These are phyloP conservation scores for Aulographum hederae DNA, from an alignment of 2,329 filamentous ascomycete genomes.

Conservation along the genomic window DNA sequence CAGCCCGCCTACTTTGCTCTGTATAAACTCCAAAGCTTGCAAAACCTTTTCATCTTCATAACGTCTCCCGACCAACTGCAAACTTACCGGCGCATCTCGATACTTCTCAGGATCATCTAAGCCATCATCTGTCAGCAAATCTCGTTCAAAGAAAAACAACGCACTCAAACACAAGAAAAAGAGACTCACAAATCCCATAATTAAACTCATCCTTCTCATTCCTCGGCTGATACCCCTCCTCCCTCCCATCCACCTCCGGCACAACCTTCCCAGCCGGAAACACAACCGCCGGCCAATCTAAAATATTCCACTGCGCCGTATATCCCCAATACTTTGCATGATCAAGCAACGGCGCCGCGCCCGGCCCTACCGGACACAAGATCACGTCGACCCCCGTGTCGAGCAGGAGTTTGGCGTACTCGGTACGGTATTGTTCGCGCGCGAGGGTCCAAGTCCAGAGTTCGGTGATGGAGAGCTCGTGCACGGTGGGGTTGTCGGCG, in stretches of 20 bases:
- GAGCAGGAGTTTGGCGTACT: conserved; percentile 28
- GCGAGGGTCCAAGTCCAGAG: conserved; percentile 22
- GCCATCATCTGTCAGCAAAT: too few relatives aligned
- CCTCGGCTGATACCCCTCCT: conserved; percentile 17
- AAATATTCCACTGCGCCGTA: conserved; percentile 47
- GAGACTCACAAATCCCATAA: conserved; percentile 24
- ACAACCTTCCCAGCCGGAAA: conserved; percentile 34
- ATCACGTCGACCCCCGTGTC: conserved; percentile 39
- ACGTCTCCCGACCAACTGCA: conserved; percentile 35
- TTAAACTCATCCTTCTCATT: conserved; percentile 31
- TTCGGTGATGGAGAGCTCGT: conserved; percentile 22
- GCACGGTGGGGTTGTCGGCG: conserved; percentile 33
- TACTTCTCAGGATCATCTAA: conserved; percentile 29
- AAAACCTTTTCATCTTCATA: conserved; percentile 37
- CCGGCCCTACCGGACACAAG: conserved; percentile 39
- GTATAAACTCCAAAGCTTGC: conserved; percentile 18
- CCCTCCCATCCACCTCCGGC: conserved; percentile 20
- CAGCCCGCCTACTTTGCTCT: too few relatives aligned
- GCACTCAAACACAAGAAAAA: conserved; percentile 2
- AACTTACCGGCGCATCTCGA: conserved; percentile 28
- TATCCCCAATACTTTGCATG: conserved; percentile 44
- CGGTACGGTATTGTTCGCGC: conserved; percentile 24
- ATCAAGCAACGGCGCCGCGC: conserved; percentile 34
- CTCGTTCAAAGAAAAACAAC: conserved; percentile 1
- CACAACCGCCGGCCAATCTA: conserved; percentile 45